A percentile compares a stretch with the other conserved stretches of the same genome.
Evolutionary conservation across 257 asterid species (phyloP).

Genomic region (Buddleja alternifolia): DNA sequence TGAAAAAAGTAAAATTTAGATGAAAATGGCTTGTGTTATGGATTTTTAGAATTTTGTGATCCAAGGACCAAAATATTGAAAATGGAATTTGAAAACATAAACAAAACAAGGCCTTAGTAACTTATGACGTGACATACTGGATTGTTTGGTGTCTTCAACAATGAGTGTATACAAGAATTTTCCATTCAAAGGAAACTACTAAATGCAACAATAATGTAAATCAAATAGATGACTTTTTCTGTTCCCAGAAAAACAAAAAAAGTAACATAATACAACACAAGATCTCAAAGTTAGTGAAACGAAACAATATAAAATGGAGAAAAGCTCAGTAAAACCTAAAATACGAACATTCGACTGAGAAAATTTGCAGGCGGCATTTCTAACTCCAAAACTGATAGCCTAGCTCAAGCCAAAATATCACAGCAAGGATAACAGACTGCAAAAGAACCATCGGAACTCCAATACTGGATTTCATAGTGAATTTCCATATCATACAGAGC

Average conservation of each 20-base stretch:
- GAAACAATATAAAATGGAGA: slow-evolving; percentile 19
- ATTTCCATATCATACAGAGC: slow-evolving; percentile 21
- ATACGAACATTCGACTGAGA: slow-evolving; percentile 12
- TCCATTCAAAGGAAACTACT: not conserved
- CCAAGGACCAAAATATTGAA: too few species aligned
- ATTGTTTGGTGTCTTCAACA: too few species aligned
- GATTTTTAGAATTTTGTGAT: too few species aligned
- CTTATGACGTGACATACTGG: too few species aligned
- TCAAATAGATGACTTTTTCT: too few species aligned
- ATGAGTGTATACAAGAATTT: too few species aligned
- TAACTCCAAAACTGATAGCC: slow-evolving; percentile 24
- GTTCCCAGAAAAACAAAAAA: too few species aligned
- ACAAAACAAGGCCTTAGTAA: too few species aligned
- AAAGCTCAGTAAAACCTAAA: not conserved
- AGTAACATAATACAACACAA: slow-evolving; percentile 24
- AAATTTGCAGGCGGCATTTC: not conserved
- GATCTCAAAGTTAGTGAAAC: not conserved
- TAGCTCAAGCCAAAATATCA: not conserved
- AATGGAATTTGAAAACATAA: too few species aligned
- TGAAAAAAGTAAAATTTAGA: too few species aligned
- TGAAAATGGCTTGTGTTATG: too few species aligned
- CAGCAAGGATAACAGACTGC: not conserved
- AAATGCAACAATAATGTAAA: not conserved
- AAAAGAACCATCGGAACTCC: not conserved
- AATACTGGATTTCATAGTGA: not conserved